phyloP scores from a whole-genome alignment of 495 filamentous ascomycete species.

The Daldinia decipiens region DNA sequence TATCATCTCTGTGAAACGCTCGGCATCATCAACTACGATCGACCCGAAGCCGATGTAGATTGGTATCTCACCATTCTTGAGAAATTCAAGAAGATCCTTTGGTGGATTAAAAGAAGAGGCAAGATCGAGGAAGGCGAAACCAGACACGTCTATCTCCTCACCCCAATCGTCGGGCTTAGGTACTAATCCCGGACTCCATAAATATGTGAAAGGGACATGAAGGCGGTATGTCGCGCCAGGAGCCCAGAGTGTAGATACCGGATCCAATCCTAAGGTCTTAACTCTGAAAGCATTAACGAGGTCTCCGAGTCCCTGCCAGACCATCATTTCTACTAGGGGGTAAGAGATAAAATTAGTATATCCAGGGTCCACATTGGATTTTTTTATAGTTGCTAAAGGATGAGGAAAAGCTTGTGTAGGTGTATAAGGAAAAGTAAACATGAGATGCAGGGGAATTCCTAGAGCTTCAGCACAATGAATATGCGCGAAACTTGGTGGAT shows the following conservation, averaged over 20 bases:
- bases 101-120: constrained; percentile 69
- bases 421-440: constrained; percentile 73
- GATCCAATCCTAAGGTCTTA: constrained; percentile 67
- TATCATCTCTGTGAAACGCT: constrained; percentile 69
- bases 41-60: constrained; percentile 76
- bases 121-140: constrained; percentile 73
- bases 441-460: constrained; percentile 71
- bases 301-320: constrained; percentile 71
- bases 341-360: constrained; percentile 78
- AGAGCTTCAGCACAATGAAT: constrained; percentile 73
- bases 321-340: constrained; percentile 75
- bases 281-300: constrained; percentile 72
- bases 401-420: constrained; percentile 75
- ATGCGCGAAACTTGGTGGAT: constrained; percentile 73
- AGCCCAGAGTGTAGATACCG: constrained; percentile 71
- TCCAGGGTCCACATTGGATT: constrained; percentile 65
- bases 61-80: constrained; percentile 64
- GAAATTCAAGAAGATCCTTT: constrained; percentile 62
- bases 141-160: constrained; percentile 68
- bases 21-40: constrained; percentile 74
- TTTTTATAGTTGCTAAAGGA: constrained; percentile 73
- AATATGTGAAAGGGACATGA: constrained; percentile 71
- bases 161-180: constrained; percentile 75
- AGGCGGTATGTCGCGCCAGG: constrained; percentile 69
- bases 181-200: constrained; percentile 73